A percentile compares a stretch with the other conserved stretches of the same genome.
These are phyloP conservation scores for Aspergillus mulundensis DNA, from an alignment of 495 filamentous ascomycete species.

Conservation along the genomic window DNA sequence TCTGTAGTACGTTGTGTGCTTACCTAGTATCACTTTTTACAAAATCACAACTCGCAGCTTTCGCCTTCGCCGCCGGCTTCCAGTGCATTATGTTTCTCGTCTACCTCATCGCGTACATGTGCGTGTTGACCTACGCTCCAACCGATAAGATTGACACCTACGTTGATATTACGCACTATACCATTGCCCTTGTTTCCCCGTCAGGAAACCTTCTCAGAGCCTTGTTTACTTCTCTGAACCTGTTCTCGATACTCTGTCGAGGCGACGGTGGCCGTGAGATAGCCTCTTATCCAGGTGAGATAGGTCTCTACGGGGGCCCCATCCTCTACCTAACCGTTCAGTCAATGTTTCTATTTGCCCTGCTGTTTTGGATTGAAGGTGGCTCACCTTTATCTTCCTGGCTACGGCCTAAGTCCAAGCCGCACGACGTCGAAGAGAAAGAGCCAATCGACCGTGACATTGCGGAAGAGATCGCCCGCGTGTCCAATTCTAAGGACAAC, in stretches of 20 bases:
- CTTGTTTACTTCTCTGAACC: conserved; percentile 69
- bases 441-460: conserved; percentile 45
- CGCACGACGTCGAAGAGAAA: conserved; percentile 42
- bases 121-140: conserved; percentile 62
- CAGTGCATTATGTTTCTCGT: conserved; percentile 71
- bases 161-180: conserved; percentile 62
- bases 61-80: conserved; percentile 67
- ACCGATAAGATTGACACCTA: conserved; percentile 54
- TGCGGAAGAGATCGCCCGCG: conserved; percentile 41
- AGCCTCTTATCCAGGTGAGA: conserved; percentile 63
- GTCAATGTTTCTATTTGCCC: conserved; percentile 56
- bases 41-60: conserved; percentile 65
- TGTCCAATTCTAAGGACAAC: conserved; percentile 53
- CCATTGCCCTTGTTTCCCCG: conserved; percentile 63
- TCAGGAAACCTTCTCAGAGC: conserved; percentile 63
- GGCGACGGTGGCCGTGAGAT: conserved; percentile 41
- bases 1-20: conserved; percentile 63
- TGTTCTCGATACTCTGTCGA: conserved; percentile 69
- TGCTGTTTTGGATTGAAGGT: conserved; percentile 70
- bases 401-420: conserved; percentile 29
- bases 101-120: conserved; percentile 72
- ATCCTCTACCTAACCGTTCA: conserved; percentile 74
- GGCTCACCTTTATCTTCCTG: conserved; percentile 49
- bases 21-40: conserved; percentile 72
- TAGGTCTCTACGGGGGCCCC: conserved; percentile 71